Evolutionary conservation across 2,329 filamentous ascomycete species (phyloP).

Genomic region (Exophiala sp.): DNA sequence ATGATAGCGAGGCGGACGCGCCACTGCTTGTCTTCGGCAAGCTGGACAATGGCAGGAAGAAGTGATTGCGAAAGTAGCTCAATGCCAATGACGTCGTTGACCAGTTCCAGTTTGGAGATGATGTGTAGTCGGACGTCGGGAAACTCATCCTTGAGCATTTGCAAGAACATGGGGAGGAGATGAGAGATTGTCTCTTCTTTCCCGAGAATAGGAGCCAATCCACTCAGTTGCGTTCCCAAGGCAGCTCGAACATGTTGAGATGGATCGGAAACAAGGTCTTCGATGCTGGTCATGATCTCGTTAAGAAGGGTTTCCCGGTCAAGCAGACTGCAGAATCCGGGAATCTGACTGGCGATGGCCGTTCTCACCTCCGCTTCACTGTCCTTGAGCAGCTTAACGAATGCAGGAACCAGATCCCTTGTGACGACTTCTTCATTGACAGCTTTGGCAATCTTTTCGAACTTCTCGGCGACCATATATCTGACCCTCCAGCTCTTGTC

Average conservation of each 20-base stretch:
- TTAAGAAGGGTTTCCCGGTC: slow-evolving; percentile 82
- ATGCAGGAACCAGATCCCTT: slow-evolving; percentile 88
- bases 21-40: slow-evolving; percentile 96
- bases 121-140: slow-evolving; percentile 97
- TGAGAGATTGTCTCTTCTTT: slow-evolving; percentile 99
- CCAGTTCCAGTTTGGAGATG: slow-evolving; percentile 97
- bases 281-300: slow-evolving; percentile 93
- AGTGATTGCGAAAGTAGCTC: slow-evolving; percentile 94
- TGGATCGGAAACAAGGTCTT: slow-evolving; percentile 90
- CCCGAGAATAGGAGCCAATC: slow-evolving; percentile 89
- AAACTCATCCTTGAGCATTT: slow-evolving; percentile 99
- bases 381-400: slow-evolving; percentile 96
- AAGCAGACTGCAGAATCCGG: slow-evolving; percentile 87
- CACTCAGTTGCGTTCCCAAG: slow-evolving; percentile 93
- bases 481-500: slow-evolving; percentile 99
- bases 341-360: slow-evolving; percentile 94
- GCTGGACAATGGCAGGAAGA: slow-evolving; percentile 90
- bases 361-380: slow-evolving; percentile 96
- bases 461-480: slow-evolving; percentile 98
- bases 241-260: slow-evolving; percentile 96
- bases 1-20: slow-evolving; percentile 96
- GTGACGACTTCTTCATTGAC: slow-evolving; percentile 95
- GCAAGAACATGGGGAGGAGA: slow-evolving; percentile 94
- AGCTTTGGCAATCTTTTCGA: slow-evolving; percentile 98
- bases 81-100: slow-evolving; percentile 98